phyloP scores from a whole-genome alignment of 345 rosid genomes.

The Camelina laxa region DNA sequence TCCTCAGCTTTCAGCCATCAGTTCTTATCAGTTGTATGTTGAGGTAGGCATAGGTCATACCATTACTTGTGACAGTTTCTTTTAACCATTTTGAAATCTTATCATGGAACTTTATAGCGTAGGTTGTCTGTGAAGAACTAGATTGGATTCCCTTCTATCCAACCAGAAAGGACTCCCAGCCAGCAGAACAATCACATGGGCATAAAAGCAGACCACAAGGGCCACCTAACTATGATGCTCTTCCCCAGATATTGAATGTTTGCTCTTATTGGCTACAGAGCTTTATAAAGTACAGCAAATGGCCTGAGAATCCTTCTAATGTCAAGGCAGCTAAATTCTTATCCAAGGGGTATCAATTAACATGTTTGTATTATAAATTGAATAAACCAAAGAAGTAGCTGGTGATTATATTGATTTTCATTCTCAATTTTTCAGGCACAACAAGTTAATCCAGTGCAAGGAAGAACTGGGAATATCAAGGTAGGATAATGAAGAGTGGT shows the following conservation, averaged over 20 bases:
- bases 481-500: slow-evolving; percentile 51
- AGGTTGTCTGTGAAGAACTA: slow-evolving; percentile 97
- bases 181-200: slow-evolving; percentile 53
- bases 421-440: slow-evolving; percentile 64
- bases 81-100: slow-evolving; percentile 24
- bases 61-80: slow-evolving; percentile 21
- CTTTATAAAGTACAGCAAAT: slow-evolving; percentile 91
- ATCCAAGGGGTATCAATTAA: slow-evolving; percentile 73
- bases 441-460: slow-evolving; percentile 70
- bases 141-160: slow-evolving; percentile 93
- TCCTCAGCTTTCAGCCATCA: slow-evolving; percentile 93
- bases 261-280: slow-evolving; percentile 96
- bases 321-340: slow-evolving; percentile 88
- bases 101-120: slow-evolving; percentile 38
- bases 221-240: slow-evolving; percentile 79
- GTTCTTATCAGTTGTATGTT: slow-evolving; percentile 93
- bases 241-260: slow-evolving; percentile 66
- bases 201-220: slow-evolving; percentile 62
- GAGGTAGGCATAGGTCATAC: slow-evolving; percentile 67
- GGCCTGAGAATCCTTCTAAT: slow-evolving; percentile 88
- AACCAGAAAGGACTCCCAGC: slow-evolving; percentile 43
- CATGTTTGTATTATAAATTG: not conserved
- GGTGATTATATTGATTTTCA: slow-evolving; percentile 7
- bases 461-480: slow-evolving; percentile 64
- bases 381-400: not conserved